Evolutionary conservation across 2,329 filamentous ascomycete species (phyloP), one percentile per base, ranked within the genome.

Genomic region (Aspergillus novoparasiticus): DNA sequence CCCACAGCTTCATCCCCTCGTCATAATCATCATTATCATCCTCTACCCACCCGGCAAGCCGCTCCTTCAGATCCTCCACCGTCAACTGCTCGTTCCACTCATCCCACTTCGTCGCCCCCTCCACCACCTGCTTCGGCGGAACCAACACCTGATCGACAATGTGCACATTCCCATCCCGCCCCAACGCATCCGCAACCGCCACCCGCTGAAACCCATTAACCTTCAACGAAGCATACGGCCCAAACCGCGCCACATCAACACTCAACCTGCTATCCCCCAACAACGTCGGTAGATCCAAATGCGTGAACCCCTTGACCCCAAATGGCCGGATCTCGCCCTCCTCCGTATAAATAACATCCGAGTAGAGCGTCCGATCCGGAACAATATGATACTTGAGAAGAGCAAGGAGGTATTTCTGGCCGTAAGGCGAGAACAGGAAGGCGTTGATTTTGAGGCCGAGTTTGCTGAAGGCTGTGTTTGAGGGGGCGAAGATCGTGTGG

Each of bases 101-200:
- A n/a, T 53, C 23, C 19, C 60, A 61, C 36, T 60, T 46, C 41
- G 45, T 26, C 43, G 50, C 32, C 14, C 45, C 57, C 23, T 61
- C 53, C 46, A 54, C 58, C 48, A 66, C 57, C 65, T 83, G 83
- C 78, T 86, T 88, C 1, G 93, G 92, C 48, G 94, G 94, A 66
- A 97, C 87, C 62, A 96, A 79, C 0, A 97, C 87, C 62, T 84
- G 84, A 55, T 85, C 83, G 0, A 95, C 82, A 19, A 94, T 88
- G 61, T 97, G 94, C 43, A 96, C 86, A 16, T 94, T 93, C 36
- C 94, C 94, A 73, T 97, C 91, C 72, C 84, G 86, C 0, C 89
- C 90, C 60, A 95, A 77, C 0, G 84, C 89, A 73, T 97, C 93
- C 66, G 88, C 82, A 8, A 92, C 80, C 0, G 82, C 81, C 1